Percentiles rank a stretch among this genome's conserved stretches.
Conservation (phyloP, 768 basidiomycete species). For the Hericium rajendrae region DNA sequence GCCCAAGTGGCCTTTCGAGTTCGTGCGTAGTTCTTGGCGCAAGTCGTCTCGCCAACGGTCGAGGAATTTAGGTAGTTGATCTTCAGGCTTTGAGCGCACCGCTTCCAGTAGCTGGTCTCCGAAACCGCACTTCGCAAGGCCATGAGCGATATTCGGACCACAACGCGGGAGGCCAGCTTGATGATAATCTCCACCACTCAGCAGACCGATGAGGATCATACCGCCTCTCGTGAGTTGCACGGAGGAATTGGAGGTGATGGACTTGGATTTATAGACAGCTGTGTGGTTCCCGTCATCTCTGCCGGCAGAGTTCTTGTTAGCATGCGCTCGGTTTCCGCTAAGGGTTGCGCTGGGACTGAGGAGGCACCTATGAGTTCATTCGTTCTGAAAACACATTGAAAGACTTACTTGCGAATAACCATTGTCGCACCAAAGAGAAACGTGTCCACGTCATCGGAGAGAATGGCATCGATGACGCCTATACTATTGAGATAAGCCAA, state of each 20-base stretch:
- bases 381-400: neutral
- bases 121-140: conserved; percentile 73
- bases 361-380: neutral
- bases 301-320: conserved; percentile 54
- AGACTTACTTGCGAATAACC: conserved; percentile 71
- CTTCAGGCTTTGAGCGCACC: conserved; percentile 34
- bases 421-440: conserved; percentile 81
- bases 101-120: conserved; percentile 61
- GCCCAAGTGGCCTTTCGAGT: conserved; percentile 53
- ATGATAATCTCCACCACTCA: conserved; percentile 89
- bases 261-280: conserved; percentile 27
- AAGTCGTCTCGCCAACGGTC: conserved; percentile 54
- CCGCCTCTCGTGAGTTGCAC: conserved; percentile 51
- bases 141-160: conserved; percentile 64
- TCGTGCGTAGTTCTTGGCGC: conserved; percentile 55
- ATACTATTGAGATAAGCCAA: conserved; percentile 76
- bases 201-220: conserved; percentile 71
- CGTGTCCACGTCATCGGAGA: conserved; percentile 91
- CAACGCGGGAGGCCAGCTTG: conserved; percentile 59
- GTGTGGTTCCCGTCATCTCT: conserved; percentile 67
- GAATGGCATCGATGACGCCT: conserved; percentile 78
- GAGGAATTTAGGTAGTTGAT: conserved; percentile 42
- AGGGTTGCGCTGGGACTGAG: conserved; percentile 60
- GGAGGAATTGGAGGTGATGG: conserved; percentile 35
- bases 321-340: conserved; percentile 59